Percentiles rank a stretch among this genome's conserved stretches.
These are phyloP conservation scores for Plasmodium billcollinsi DNA, from an alignment of 169 alveolate genomes.

Conservation along the genomic window DNA sequence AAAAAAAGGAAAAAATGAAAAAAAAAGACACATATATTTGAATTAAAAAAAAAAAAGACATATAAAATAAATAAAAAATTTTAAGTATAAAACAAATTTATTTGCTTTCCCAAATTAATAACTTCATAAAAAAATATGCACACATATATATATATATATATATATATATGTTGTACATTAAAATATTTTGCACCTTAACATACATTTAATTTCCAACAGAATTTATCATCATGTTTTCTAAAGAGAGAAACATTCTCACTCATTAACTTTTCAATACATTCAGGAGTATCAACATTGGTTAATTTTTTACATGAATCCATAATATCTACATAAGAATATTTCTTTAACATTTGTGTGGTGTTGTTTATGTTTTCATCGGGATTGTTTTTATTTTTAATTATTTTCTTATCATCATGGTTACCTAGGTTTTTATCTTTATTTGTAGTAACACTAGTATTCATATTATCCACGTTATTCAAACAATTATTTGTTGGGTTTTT, in stretches of 20 bases:
- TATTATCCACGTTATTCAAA: constrained; percentile 1
- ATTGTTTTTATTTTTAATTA: constrained; percentile 27
- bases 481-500: constrained; percentile 1
- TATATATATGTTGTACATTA: not conserved
- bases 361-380: constrained; percentile 17
- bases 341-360: constrained; percentile 25
- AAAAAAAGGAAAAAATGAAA: too few species aligned
- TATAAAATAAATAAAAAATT: too few species aligned
- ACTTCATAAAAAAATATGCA: too few species aligned
- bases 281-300: constrained; percentile 67
- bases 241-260: constrained; percentile 75
- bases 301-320: constrained; percentile 75
- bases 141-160: not conserved
- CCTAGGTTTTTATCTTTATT: constrained; percentile 23
- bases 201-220: constrained; percentile 74
- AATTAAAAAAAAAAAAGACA: too few species aligned
- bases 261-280: constrained; percentile 73
- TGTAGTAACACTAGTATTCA: not conserved
- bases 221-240: constrained; percentile 72
- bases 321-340: constrained; percentile 70
- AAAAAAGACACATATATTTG: too few species aligned
- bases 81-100: too few species aligned
- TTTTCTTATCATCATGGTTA: constrained; percentile 34
- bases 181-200: constrained; percentile 4
- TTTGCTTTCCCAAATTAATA: not conserved